Conservation (phyloP, 225 moss, liverwort and hornwort species). For the Physcomitrellopsis africana region DNA sequence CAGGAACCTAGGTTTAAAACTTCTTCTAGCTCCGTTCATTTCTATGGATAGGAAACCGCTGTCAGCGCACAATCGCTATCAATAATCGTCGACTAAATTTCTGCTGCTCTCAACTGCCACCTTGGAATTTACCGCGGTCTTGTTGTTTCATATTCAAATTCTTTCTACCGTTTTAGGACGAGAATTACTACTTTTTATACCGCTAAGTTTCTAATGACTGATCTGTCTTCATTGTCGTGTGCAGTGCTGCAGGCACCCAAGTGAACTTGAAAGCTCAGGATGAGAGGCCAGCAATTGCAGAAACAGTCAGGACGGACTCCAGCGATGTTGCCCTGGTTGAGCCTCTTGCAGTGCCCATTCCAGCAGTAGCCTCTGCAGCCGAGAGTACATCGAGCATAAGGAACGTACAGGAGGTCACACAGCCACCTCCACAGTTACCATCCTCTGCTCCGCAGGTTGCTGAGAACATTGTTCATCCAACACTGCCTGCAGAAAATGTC, state of each 20-base stretch:
- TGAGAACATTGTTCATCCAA: neutral
- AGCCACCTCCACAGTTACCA: constrained; percentile 23
- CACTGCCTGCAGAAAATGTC: neutral
- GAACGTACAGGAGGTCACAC: constrained; percentile 19
- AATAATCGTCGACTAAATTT: neutral
- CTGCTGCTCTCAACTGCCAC: neutral
- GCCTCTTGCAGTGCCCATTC: constrained; percentile 23
- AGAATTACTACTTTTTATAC: neutral
- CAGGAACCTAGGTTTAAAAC: constrained; percentile 42
- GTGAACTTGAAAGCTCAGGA: constrained; percentile 26
- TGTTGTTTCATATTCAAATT: neutral
- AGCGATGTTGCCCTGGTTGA: constrained; percentile 23
- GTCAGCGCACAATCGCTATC: neutral
- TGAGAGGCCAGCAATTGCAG: constrained; percentile 31
- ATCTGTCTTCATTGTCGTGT: constrained; percentile 12
- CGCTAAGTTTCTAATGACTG: neutral
- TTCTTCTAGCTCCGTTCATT: neutral
- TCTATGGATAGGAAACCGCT: constrained; percentile 5
- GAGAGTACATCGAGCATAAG: constrained; percentile 19
- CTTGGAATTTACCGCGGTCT: neutral
- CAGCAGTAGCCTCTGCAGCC: constrained; percentile 25
- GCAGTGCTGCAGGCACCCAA: constrained; percentile 34
- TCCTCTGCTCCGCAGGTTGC: constrained; percentile 30
- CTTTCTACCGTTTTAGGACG: neutral
- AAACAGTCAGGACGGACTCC: constrained; percentile 21